phyloP scores from a whole-genome alignment of 257 asterid genomes.

The Nicotiana obtusifolia region DNA sequence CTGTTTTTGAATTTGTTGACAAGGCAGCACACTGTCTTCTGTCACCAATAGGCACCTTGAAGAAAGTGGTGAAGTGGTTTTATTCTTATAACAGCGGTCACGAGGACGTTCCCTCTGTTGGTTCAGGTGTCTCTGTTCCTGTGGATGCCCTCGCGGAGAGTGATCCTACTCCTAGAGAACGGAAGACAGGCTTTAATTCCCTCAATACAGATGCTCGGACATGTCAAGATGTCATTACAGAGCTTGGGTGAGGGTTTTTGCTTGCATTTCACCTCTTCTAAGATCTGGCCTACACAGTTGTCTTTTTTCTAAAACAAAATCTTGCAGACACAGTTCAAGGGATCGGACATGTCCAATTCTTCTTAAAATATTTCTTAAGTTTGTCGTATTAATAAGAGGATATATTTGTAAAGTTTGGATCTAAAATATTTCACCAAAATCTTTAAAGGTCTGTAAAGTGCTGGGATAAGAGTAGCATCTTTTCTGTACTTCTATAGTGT shows the following conservation, averaged over 20 bases:
- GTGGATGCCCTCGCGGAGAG: slow-evolving; percentile 50
- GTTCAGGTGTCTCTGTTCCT: slow-evolving; percentile 36
- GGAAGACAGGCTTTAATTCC: slow-evolving; percentile 41
- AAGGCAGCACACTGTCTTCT: slow-evolving; percentile 74
- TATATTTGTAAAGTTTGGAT: not conserved
- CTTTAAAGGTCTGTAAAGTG: not conserved
- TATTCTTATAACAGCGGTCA: slow-evolving; percentile 27
- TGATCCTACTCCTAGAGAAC: slow-evolving; percentile 69
- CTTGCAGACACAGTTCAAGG: not conserved
- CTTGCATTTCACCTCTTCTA: not conserved
- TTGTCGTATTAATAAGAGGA: not conserved
- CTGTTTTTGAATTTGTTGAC: slow-evolving; percentile 69
- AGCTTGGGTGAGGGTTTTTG: slow-evolving; percentile 68
- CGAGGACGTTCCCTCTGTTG: slow-evolving; percentile 32
- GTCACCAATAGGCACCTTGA: slow-evolving; percentile 63
- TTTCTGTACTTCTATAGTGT: not conserved
- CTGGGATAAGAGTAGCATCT: not conserved
- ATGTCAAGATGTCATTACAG: slow-evolving; percentile 90
- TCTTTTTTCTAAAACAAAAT: not conserved
- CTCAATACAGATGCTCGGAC: slow-evolving; percentile 98
- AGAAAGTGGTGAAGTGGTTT: slow-evolving; percentile 49
- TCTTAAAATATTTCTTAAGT: not conserved
- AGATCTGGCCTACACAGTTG: not conserved
- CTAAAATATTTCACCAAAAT: not conserved
- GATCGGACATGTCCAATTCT: not conserved